A percentile compares a stretch with the other conserved stretches of the same genome.
Conservation (phyloP, 2,329 filamentous ascomycete genomes). For the Talaromyces sp. region DNA sequence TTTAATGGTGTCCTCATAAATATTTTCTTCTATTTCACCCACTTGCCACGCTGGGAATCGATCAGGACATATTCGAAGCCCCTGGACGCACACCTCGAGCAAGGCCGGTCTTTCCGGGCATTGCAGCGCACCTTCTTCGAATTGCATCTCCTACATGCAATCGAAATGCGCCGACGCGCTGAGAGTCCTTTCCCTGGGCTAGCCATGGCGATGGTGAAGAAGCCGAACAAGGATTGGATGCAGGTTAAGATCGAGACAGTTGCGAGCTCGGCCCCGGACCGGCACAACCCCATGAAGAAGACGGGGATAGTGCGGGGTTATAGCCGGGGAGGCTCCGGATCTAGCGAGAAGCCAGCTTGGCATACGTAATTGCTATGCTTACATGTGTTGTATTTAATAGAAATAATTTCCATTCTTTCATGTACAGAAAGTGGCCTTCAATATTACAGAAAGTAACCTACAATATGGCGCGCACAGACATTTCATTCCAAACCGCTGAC, state of each 20-base stretch:
- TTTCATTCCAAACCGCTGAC: neutral
- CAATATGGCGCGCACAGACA: neutral
- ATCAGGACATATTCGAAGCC: neutral
- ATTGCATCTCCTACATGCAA: neutral
- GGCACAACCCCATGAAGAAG: too few species aligned
- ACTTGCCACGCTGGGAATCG: neutral
- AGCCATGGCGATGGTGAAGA: neutral
- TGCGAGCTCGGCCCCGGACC: too few species aligned
- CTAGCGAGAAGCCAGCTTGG: too few species aligned
- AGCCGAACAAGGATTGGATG: too few species aligned
- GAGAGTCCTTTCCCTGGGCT: neutral
- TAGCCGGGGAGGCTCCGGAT: too few species aligned
- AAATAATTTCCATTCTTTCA: too few species aligned
- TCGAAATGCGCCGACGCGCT: neutral
- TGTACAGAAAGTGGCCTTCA: neutral
- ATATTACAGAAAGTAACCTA: neutral
- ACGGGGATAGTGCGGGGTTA: too few species aligned
- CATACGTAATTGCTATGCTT: too few species aligned
- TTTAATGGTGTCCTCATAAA: neutral
- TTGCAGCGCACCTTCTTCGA: neutral
- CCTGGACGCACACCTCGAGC: neutral
- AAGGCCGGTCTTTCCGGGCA: neutral
- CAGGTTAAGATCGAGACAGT: too few species aligned
- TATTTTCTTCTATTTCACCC: neutral
- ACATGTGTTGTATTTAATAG: too few species aligned